Evolutionary conservation across 164 flowering plant genomes (phyloP).

Genomic region (Liquidambar formosana): DNA sequence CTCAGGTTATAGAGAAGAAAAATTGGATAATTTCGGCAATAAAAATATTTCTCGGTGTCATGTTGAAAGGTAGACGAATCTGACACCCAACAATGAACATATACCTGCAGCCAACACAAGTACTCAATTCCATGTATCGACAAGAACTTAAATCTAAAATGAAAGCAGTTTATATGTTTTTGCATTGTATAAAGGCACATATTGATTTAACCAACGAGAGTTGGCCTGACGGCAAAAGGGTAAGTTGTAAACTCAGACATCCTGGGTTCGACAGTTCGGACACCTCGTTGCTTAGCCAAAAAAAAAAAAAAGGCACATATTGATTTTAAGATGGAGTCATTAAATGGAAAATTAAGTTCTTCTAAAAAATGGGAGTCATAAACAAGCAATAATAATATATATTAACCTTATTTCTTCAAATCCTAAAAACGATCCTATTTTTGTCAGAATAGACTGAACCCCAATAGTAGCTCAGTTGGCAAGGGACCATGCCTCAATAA

Average conservation of each 20-base stretch:
- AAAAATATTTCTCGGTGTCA: too few relatives aligned
- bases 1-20: too few relatives aligned
- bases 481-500: too few relatives aligned
- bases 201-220: too few relatives aligned
- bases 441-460: too few relatives aligned
- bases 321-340: background rate
- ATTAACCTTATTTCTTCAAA: background rate
- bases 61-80: too few relatives aligned
- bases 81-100: background rate
- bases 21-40: too few relatives aligned
- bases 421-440: background rate
- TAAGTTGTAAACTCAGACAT: too few relatives aligned
- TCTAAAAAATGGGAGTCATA: background rate
- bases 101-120: background rate
- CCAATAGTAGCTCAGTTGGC: too few relatives aligned
- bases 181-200: background rate
- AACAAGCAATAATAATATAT: background rate
- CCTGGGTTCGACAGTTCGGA: too few relatives aligned
- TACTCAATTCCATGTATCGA: background rate
- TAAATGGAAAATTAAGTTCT: background rate
- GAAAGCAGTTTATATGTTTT: background rate
- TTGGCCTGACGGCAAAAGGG: too few relatives aligned
- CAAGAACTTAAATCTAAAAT: background rate
- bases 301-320: background rate
- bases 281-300: too few relatives aligned